Evolutionary conservation across 2,329 filamentous ascomycete genomes (phyloP).

Genomic region (Stachybotrys elegans): DNA sequence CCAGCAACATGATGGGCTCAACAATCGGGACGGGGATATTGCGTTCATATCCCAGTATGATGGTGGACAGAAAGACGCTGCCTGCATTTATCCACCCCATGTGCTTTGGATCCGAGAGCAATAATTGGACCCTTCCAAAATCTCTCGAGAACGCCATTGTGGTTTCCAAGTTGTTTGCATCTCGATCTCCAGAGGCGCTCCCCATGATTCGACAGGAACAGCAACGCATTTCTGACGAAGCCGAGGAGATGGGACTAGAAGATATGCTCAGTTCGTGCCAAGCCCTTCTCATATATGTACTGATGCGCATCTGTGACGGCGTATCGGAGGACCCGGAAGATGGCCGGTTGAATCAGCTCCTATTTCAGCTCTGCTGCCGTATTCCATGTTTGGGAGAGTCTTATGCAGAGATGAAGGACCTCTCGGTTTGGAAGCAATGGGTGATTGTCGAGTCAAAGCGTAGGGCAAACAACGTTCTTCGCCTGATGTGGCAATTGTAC

Average conservation of each 20-base stretch:
- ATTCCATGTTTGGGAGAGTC: neutral
- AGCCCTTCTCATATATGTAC: neutral
- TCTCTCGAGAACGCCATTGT: neutral
- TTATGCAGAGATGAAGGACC: neutral
- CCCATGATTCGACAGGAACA: neutral
- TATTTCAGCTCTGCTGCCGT: neutral
- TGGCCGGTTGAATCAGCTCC: neutral
- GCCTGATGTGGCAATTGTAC: constrained; percentile 3
- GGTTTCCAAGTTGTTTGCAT: neutral
- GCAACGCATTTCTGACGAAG: neutral
- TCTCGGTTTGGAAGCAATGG: constrained; percentile 5
- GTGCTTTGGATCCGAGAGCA: neutral
- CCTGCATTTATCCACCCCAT: constrained; percentile 4
- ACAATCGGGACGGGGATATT: constrained; percentile 4
- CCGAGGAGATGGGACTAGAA: neutral
- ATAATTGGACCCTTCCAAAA: constrained; percentile 1
- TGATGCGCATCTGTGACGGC: constrained; percentile 1
- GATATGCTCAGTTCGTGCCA: neutral
- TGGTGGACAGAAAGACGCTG: neutral
- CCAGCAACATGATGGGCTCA: constrained; percentile 2
- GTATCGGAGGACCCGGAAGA: neutral
- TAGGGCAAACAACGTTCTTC: constrained; percentile 1
- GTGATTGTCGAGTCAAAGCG: constrained; percentile 5
- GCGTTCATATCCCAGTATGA: constrained; percentile 1
- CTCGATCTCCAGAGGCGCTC: neutral